Base-by-base conservation (phyloP, 2,329 filamentous ascomycete species). In the Cladorrhinum sp. region DNA sequence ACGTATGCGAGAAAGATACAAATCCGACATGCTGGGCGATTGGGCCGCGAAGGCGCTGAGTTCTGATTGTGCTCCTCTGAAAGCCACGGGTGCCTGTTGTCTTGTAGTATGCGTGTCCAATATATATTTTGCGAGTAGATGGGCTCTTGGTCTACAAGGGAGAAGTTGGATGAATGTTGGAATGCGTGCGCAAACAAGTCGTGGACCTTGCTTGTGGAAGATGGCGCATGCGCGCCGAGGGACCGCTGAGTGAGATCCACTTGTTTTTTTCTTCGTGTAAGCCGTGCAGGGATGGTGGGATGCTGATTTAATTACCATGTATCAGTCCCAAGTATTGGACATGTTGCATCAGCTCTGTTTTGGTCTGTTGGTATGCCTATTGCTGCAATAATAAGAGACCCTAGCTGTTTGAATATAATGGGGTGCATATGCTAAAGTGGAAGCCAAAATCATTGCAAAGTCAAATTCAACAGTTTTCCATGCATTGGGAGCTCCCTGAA, bases 21-120 rank as follows among this genome's bases (percentile, higher is more conserved):
- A 79, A 71, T 84, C 81, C 55, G 82, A 80, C 83, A 86, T 86
- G 65, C 55, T 63, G 63, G 42, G 39, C 20, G 58, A 55, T 21
- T 55, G 33, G 49, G 21, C 49, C 9, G 49, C 6, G 12, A 10
- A 12, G 33, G 33, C 14, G 12, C 9, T 16, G 33, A 12, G 4
- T 16, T 36, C 33, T 10, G 14, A 36, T 5, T 10, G 26, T 30
- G 26, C 26, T 30, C 26, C 5, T 5, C 10, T 4, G 26, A 30
- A 30, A 10, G 26, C 10, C 10, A 30, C 5, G 26, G 4, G 10
- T 30, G 10, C 4, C 5, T 10, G 26, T 30, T 10, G 26, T 10
- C 26, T 10, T 10, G 26, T 30, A 30, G 12, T 36, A 36, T 36
- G 33, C 14, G 33, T 16, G 33, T 16, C 12, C 33, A 36, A 36